These are phyloP conservation scores for Suhomyces faveliae DNA, from an alignment of 805 yeast genomes.

Conservation along the genomic window DNA sequence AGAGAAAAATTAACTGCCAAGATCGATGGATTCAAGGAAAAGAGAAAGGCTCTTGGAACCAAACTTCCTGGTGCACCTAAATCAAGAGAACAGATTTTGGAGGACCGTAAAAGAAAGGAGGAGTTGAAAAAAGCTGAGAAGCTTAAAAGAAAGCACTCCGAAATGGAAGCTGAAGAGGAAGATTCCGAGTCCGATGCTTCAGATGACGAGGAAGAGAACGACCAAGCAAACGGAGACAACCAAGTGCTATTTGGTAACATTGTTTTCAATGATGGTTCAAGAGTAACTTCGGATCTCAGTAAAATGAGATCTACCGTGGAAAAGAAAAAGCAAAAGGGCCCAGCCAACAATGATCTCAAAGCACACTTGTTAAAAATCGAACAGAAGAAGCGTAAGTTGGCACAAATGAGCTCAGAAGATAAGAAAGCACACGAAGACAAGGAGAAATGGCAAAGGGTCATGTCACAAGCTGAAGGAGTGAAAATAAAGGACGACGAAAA, in stretches of 20 bases:
- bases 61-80: slow-evolving; percentile 77
- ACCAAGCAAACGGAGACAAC: slow-evolving; percentile 29
- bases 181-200: slow-evolving; percentile 20
- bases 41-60: slow-evolving; percentile 90
- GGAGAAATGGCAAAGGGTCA: slow-evolving; percentile 79
- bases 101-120: slow-evolving; percentile 54
- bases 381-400: slow-evolving; percentile 64
- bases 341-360: slow-evolving; percentile 77
- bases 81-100: slow-evolving; percentile 77
- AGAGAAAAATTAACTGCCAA: slow-evolving; percentile 77
- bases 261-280: slow-evolving; percentile 76
- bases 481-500: slow-evolving; percentile 89
- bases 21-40: slow-evolving; percentile 67
- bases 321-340: slow-evolving; percentile 68
- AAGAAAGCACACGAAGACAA: slow-evolving; percentile 64
- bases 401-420: slow-evolving; percentile 56
- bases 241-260: slow-evolving; percentile 76
- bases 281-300: slow-evolving; percentile 70
- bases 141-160: slow-evolving; percentile 40
- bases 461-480: slow-evolving; percentile 84
- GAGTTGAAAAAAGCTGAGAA: slow-evolving; percentile 46
- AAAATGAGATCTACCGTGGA: slow-evolving; percentile 49
- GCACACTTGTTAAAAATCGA: slow-evolving; percentile 80
- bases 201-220: slow-evolving; percentile 19
- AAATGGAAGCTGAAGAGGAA: slow-evolving; percentile 41